Evolutionary conservation across 495 filamentous ascomycete genomes (phyloP), one percentile per base, ranked within the genome.

Genomic region (Aspergillus egyptiacus): DNA sequence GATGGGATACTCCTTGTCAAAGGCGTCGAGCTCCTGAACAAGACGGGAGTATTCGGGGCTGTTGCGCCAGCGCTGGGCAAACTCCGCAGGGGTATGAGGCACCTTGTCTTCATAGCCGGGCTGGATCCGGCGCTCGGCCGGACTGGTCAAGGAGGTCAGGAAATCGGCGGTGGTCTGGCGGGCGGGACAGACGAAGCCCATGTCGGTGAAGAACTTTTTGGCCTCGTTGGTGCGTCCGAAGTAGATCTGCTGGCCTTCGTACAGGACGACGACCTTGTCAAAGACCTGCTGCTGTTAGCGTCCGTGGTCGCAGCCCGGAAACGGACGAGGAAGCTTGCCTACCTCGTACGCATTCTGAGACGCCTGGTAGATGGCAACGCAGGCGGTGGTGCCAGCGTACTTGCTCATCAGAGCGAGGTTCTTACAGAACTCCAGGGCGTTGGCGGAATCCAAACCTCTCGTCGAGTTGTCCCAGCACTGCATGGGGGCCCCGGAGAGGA

Each of bases 401-500:
- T 89, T 82, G n/a, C 87, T 85, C 66, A 86, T 79, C 44, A 88
- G 68, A n/a, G 84, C 76, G 40, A 93, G 69, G 1, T 85, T 87
- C 59, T 85, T 86, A 55, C 77, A 72, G 59, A 74, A 74, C 45
- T 90, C 85, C 40, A 95, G 73, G 0, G 89, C 89, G 5, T 89
- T 94, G 14, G 83, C 85, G 36, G 85, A 85, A 57, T 95, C 89
- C 32, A 95, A 70, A 44, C 89, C 89, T 57, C 89, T 80, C 4
- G 88, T 93, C 51, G 78, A 83, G 72, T 95, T 94, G 62, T 95
- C 89, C 86, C 88, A 94, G 19, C 81, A 87, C 45, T 83, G 77
- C 8, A 95, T 66, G 42, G 81, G 81, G 33, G 81, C 83, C 39
- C 85, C 85, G 28, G 82, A 85, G 15, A 89, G 74, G 63, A 88